Conservation (phyloP, 2,329 filamentous ascomycete species). For the Coniochaeta sp. region DNA sequence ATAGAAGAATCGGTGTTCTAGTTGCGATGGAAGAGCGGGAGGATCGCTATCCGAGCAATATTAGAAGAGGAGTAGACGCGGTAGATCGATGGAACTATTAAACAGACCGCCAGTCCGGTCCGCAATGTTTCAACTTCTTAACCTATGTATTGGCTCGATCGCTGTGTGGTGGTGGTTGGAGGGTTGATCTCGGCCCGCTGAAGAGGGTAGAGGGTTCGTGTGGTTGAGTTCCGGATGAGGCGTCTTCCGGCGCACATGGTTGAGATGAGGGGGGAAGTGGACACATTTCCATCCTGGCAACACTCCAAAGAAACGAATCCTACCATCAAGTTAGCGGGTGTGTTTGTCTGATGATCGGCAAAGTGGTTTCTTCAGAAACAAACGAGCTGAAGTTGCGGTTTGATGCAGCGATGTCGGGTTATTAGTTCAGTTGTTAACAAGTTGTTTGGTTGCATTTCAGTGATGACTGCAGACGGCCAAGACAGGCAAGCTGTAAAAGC, state of each 20-base stretch:
- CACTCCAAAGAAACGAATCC: background rate
- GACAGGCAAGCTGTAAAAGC: too few relatives aligned
- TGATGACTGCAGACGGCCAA: too few relatives aligned
- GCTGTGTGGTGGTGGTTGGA: background rate
- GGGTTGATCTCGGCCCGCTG: background rate
- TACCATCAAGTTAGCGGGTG: too few relatives aligned
- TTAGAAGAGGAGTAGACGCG: background rate
- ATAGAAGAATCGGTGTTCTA: background rate
- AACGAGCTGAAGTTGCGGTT: too few relatives aligned
- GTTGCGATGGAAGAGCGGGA: background rate
- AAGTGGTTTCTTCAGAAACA: too few relatives aligned
- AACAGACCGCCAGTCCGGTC: too few relatives aligned
- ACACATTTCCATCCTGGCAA: background rate
- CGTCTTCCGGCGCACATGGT: constrained; percentile 1
- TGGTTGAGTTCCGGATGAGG: background rate
- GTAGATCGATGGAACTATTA: background rate
- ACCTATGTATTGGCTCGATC: background rate
- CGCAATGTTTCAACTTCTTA: background rate
- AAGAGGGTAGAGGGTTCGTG: background rate
- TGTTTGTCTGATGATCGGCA: background rate
- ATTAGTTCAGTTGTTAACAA: too few relatives aligned
- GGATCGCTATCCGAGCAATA: background rate
- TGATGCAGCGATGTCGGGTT: too few relatives aligned
- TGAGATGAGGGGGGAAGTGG: background rate
- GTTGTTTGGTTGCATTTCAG: too few relatives aligned